phyloP scores from a whole-genome alignment of 345 rosid species.

The Garcia nutans region DNA sequence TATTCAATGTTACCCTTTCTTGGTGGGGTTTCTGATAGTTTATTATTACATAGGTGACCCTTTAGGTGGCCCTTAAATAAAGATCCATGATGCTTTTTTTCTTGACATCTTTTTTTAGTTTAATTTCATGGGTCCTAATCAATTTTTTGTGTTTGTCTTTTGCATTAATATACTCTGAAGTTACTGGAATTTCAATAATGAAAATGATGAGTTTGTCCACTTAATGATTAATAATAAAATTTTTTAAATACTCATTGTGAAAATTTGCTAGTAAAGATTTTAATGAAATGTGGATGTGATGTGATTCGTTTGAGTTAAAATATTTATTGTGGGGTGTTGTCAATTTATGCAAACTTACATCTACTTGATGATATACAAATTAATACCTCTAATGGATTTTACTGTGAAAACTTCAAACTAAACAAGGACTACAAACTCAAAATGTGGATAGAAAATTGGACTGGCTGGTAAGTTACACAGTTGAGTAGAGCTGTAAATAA shows the following conservation, averaged over 20 bases:
- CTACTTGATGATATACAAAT: constrained; percentile 21
- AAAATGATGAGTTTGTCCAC: background rate
- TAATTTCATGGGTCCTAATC: constrained; percentile 7
- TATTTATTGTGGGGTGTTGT: background rate
- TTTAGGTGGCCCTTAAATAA: constrained; percentile 13
- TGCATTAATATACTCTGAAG: background rate
- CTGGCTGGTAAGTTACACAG: constrained; percentile 30
- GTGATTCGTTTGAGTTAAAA: background rate
- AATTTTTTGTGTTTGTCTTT: background rate
- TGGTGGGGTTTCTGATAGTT: constrained; percentile 9
- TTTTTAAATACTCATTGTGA: background rate
- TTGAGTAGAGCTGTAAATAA: too few relatives aligned
- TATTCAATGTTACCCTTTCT: background rate
- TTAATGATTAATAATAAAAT: background rate
- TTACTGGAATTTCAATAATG: background rate
- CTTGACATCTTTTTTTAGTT: constrained; percentile 1
- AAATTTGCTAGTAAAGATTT: background rate
- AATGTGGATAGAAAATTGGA: constrained; percentile 46
- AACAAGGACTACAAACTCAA: constrained; percentile 42
- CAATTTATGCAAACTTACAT: background rate
- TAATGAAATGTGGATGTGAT: background rate
- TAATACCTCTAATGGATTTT: constrained; percentile 44
- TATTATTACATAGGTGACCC: background rate
- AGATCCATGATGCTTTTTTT: background rate
- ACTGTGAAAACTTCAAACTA: constrained; percentile 42